A percentile compares a stretch with the other conserved stretches of the same genome.
Conservation (phyloP, 2,329 filamentous ascomycete genomes). For the Hymenotorrendiella dingleyae region DNA sequence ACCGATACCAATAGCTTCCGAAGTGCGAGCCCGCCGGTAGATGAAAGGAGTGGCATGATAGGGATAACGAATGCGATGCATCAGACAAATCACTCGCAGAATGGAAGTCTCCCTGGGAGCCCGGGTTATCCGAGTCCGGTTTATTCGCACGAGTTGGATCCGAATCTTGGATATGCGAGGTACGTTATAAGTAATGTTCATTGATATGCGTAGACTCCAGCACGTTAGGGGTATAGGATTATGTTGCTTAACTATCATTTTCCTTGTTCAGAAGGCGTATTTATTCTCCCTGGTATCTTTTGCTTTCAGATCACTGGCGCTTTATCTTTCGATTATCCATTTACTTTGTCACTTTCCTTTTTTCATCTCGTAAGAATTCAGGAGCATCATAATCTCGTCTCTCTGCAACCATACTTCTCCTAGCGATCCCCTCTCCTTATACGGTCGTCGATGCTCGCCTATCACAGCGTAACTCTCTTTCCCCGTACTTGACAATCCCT, state of each 20-base stretch:
- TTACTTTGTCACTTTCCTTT: not conserved
- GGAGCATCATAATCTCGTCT: not conserved
- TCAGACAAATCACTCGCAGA: conserved; percentile 3
- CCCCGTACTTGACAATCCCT: not conserved
- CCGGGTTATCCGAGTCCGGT: conserved; percentile 11
- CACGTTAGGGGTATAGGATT: too few relatives aligned
- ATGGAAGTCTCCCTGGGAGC: conserved; percentile 4
- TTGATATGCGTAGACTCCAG: too few relatives aligned
- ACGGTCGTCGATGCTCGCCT: not conserved
- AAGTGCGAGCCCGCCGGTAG: conserved; percentile 15
- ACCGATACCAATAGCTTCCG: conserved; percentile 13
- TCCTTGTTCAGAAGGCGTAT: conserved; percentile 6
- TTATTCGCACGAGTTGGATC: conserved; percentile 15
- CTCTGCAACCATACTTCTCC: not conserved
- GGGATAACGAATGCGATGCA: conserved; percentile 8
- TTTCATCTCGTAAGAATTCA: not conserved
- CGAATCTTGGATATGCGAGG: too few relatives aligned
- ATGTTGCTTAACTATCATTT: too few relatives aligned
- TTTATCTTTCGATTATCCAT: too few relatives aligned
- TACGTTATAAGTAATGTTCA: too few relatives aligned
- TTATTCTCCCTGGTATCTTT: conserved; percentile 5
- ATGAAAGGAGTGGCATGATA: conserved; percentile 18
- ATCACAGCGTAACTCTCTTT: not conserved
- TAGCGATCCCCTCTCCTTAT: not conserved
- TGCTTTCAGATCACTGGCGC: too few relatives aligned